Conservation (phyloP, 371 early-diverging fungal genomes). For the Mortierella sp. region DNA sequence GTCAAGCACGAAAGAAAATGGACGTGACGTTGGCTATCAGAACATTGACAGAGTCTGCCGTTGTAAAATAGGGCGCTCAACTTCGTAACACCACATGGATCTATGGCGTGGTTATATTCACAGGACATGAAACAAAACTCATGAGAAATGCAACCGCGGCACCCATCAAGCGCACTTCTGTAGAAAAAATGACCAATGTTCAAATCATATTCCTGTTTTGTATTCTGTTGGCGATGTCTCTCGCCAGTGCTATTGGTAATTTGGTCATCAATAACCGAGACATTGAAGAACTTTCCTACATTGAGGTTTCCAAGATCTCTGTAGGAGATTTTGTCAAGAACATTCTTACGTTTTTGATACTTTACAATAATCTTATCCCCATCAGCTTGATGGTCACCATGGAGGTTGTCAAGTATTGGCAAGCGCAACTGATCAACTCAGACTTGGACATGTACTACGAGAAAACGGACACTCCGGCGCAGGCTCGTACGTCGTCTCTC, state of each 20-base stretch:
- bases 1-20: background rate
- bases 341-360: constrained; percentile 88
- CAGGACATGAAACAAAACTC: constrained; percentile 92
- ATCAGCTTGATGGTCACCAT: constrained; percentile 94
- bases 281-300: constrained; percentile 55
- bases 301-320: constrained; percentile 25
- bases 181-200: constrained; percentile 91
- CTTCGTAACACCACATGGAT: constrained; percentile 90
- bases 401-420: constrained; percentile 91
- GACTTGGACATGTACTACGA: constrained; percentile 93
- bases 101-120: constrained; percentile 87
- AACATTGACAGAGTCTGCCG: background rate
- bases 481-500: constrained; percentile 90
- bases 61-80: constrained; percentile 72
- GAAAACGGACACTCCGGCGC: constrained; percentile 84
- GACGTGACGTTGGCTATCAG: background rate
- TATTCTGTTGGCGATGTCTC: constrained; percentile 87
- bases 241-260: constrained; percentile 87
- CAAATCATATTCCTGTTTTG: constrained; percentile 94
- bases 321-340: constrained; percentile 73
- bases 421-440: constrained; percentile 82
- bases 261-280: constrained; percentile 66
- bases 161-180: constrained; percentile 81
- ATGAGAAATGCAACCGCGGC: constrained; percentile 89
- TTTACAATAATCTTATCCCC: constrained; percentile 94